Evolutionary conservation across 2,329 filamentous ascomycete species (phyloP), one percentile per base, ranked within the genome.

Genomic region (Fusarium austroafricanum): DNA sequence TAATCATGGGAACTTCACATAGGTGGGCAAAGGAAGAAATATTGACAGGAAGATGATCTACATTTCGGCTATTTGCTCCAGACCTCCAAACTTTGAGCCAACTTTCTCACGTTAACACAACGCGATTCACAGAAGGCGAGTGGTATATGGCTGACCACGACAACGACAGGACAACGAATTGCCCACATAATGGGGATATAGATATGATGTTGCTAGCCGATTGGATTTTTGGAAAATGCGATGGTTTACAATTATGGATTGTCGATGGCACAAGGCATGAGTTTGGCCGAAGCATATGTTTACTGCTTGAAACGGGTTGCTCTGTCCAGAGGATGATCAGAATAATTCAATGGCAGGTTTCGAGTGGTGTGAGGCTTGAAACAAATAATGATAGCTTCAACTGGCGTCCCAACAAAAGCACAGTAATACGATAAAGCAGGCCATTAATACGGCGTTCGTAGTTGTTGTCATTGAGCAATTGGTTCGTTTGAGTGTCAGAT

Each of bases 381-480:
- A 29, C 26, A 50, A 53, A 46, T 21, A 21, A 46, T 15, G 23
- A 51, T 29, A 39, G 26, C 51, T 58, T 54, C 52, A 44, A 55
- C 21, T 20, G 21, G 54, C 18, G 29, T 28, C 63, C 35, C 44
- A 67, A 64, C 58, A 51, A 64, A 65, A 64, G 26, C 18, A 33
- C 21, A 42, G 64, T 61, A 67, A 50, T 63, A 38, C 38, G 40
- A 68, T 37, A 47, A 44, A 69, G 46, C 43, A 67, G 61, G 45
- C 29, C 58, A 54, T 55, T 14, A 35, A 45, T 54, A 29, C 39
- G 40, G 37, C 43, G 38, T 29, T 57, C 10, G 33, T 47, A 52
- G 43, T 55, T 70, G 50, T 57, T 70, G 59, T 61, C 67, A 61
- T 39, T 40, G 43, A 53, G n/a, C 49, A 57, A 70, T 68, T 70